Conservation (phyloP, 2,329 filamentous ascomycete species). For the Talaromyces pinophilus region DNA sequence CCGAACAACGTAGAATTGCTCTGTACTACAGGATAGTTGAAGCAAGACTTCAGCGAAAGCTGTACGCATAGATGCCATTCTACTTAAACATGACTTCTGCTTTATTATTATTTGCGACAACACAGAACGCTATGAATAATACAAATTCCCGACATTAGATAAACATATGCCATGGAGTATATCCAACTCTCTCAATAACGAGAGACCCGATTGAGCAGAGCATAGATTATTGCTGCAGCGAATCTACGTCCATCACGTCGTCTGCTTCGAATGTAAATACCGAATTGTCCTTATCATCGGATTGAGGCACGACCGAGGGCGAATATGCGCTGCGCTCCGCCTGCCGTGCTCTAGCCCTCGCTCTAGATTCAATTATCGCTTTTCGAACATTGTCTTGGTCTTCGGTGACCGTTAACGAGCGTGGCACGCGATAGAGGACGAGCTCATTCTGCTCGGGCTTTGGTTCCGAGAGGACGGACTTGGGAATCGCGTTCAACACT, state of each 20-base stretch:
- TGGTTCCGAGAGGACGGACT: constrained; percentile 59
- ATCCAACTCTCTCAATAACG: background rate
- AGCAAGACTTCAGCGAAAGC: background rate
- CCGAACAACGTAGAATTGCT: background rate
- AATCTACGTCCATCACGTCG: constrained; percentile 20
- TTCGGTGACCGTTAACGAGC: constrained; percentile 71
- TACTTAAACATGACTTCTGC: background rate
- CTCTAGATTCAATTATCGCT: constrained; percentile 78
- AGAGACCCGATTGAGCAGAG: background rate
- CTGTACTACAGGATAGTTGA: background rate
- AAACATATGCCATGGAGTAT: background rate
- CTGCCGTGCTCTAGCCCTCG: constrained; percentile 61
- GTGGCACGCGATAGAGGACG: constrained; percentile 80
- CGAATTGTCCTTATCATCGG: constrained; percentile 4
- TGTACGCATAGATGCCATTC: background rate
- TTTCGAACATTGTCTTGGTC: constrained; percentile 74
- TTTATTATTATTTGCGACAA: background rate
- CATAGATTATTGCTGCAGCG: background rate
- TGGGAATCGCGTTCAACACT: constrained; percentile 71
- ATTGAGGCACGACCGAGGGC: background rate
- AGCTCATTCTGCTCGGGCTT: constrained; percentile 60
- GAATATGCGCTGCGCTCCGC: constrained; percentile 1
- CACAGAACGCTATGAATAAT: background rate
- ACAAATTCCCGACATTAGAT: background rate
- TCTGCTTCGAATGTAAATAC: constrained; percentile 5